Evolutionary conservation across 148 eudicot species (phyloP), one percentile per base, ranked within the genome.

Genomic region (Rhododendron henanense): DNA sequence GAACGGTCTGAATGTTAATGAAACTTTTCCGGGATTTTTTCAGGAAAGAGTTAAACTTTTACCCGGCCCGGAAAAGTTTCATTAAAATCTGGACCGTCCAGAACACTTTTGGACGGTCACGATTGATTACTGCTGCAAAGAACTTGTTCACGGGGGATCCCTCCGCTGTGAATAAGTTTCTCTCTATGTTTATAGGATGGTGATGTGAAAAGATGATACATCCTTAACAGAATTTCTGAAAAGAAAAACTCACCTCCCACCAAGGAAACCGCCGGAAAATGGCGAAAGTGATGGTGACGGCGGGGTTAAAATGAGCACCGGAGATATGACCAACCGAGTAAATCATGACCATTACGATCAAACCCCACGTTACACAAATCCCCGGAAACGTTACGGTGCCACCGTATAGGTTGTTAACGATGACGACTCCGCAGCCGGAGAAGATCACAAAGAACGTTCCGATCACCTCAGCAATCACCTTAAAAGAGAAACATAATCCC

Each of bases 221-320:
- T 53, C 57, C 21, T 4, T 5, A 55, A 1, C 6, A 15, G 19
- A 5, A 55, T 75, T 35, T 35, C 0, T 6, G 48, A 35, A 51
- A 84, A 48, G 48, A 35, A 51, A 84, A 48, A 48, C 69, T 81
- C 15, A 92, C 99, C 92, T 96, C 87, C 35, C 91, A 91, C 45
- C 48, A 90, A 10, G 99, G 94, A 84, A 95, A 95, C 13, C 90
- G 92, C 18, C 94, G 88, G 28, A 90, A 92, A 57, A 92, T 67
- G 80, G 98, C 94, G 41, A 89, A 91, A 15, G 98, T 87, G 39
- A 96, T 87, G 55, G 98, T 94, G 71, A 96, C 98, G 0, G 98
- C 98, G 3, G 99, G 99, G 61, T 96, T 96, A 79, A 96, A 95
- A 63, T 96, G 99, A 16, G 94, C 99, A 10, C 99, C 99, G 21